Conservation (phyloP, 768 basidiomycete genomes). For the Boletellus sp. region DNA sequence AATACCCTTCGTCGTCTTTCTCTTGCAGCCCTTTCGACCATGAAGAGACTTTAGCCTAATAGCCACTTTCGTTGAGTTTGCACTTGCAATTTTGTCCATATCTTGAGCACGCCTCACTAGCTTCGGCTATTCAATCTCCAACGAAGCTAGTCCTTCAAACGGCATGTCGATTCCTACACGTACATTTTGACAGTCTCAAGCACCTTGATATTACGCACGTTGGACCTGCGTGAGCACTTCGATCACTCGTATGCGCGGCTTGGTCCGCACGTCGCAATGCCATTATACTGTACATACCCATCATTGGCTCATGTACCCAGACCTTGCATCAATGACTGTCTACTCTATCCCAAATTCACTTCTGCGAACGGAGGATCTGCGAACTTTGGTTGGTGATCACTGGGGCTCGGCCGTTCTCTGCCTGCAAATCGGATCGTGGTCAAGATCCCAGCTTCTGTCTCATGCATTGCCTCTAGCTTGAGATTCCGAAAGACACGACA, state of each 20-base stretch:
- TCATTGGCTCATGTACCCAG: background rate
- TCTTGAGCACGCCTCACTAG: conserved; percentile 4
- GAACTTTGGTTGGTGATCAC: conserved; percentile 1
- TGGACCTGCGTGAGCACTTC: conserved; percentile 1
- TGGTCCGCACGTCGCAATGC: background rate
- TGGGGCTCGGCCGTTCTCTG: background rate
- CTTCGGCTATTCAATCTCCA: background rate
- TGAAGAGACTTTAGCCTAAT: conserved; percentile 18
- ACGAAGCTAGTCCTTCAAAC: background rate
- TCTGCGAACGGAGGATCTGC: background rate
- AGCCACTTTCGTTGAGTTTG: background rate
- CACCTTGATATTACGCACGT: background rate
- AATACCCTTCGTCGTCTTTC: conserved; percentile 29
- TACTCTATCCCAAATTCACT: background rate
- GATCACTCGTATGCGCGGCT: conserved; percentile 1
- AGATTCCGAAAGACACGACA: conserved; percentile 36
- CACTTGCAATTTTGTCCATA: conserved; percentile 1
- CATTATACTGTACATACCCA: background rate
- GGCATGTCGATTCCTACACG: conserved; percentile 6
- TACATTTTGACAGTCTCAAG: conserved; percentile 1
- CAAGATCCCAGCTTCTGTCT: conserved; percentile 10
- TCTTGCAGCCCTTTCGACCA: conserved; percentile 30
- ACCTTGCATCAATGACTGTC: background rate
- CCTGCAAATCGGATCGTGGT: conserved; percentile 18
- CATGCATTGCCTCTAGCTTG: conserved; percentile 15